phyloP scores from a whole-genome alignment of 1,139 yeast genomes.

The Scheffersomyces quercinus region DNA sequence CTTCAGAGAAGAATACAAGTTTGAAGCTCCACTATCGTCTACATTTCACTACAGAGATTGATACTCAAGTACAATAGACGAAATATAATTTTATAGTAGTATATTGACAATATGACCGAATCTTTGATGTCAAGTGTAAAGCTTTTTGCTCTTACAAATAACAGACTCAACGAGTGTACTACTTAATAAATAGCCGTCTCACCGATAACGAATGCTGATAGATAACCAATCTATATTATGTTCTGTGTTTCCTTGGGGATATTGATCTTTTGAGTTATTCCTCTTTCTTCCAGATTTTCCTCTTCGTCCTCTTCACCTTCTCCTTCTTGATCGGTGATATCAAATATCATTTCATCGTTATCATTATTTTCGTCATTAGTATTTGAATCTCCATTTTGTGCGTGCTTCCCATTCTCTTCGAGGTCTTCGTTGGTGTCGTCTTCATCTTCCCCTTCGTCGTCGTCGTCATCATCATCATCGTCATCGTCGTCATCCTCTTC shows the following conservation, averaged over 20 bases:
- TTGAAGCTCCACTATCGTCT: too few species aligned
- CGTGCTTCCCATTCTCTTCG: conserved; percentile 22
- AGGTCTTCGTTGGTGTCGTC: conserved; percentile 35
- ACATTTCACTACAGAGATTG: too few species aligned
- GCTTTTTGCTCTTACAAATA: too few species aligned
- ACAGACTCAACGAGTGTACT: too few species aligned
- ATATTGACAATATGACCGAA: too few species aligned
- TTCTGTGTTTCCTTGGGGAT: conserved; percentile 7
- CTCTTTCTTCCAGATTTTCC: neutral
- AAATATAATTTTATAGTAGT: too few species aligned
- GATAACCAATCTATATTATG: conserved; percentile 2
- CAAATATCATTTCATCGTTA: conserved; percentile 38
- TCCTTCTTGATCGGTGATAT: conserved; percentile 22
- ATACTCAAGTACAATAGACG: too few species aligned
- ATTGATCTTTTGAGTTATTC: conserved; percentile 5
- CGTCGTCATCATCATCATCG: conserved; percentile 35
- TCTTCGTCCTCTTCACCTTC: conserved; percentile 8
- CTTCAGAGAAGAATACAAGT: too few species aligned
- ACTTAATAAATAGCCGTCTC: too few species aligned
- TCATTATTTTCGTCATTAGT: conserved; percentile 15
- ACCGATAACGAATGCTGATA: too few species aligned
- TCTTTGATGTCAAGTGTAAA: too few species aligned
- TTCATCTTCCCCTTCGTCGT: conserved; percentile 37
- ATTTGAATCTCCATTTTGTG: conserved; percentile 6
- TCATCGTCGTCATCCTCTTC: conserved; percentile 38